Evolutionary conservation across 352 stramenopile species (phyloP).

Genomic region (Phytophthora idaei): DNA sequence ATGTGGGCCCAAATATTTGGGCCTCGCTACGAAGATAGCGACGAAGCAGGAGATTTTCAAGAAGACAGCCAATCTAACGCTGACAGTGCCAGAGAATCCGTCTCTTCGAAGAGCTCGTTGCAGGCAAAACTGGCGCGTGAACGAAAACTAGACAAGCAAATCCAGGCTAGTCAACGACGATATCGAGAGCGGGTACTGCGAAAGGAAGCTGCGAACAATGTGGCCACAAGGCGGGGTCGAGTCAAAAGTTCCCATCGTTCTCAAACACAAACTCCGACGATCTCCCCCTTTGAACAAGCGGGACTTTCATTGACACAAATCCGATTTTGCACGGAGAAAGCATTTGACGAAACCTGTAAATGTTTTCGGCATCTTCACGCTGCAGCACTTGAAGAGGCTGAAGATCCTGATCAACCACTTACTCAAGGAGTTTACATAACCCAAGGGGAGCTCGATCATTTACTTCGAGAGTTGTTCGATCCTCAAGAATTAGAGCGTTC

Average conservation of each 20-base stretch:
- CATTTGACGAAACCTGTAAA: conserved; percentile 46
- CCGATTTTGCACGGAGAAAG: conserved; percentile 61
- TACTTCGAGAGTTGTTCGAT: conserved; percentile 40
- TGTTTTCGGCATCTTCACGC: conserved; percentile 50
- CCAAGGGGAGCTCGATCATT: conserved; percentile 57
- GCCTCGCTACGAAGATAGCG: conserved; percentile 54
- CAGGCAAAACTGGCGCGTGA: conserved; percentile 47
- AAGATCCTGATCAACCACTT: conserved; percentile 2
- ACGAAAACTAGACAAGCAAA: conserved; percentile 50
- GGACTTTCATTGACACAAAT: conserved; percentile 56
- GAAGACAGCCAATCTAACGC: conserved; percentile 8
- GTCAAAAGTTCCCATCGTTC: conserved; percentile 1
- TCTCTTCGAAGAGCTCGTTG: conserved; percentile 32
- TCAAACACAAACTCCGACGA: conserved; percentile 7
- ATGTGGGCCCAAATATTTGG: conserved; percentile 67
- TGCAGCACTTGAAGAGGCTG: conserved; percentile 13
- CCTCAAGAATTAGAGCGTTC: conserved; percentile 18
- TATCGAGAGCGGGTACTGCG: conserved; percentile 34
- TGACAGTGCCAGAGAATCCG: conserved; percentile 1
- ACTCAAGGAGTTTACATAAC: conserved; percentile 54
- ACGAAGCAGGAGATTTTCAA: conserved; percentile 3
- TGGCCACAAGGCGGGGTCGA: background rate
- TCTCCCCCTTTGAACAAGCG: conserved; percentile 42
- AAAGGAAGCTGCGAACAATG: conserved; percentile 12
- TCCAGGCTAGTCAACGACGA: conserved; percentile 40